phyloP scores from a whole-genome alignment of 2,329 filamentous ascomycete genomes.

The Hypoxylon sp. region DNA sequence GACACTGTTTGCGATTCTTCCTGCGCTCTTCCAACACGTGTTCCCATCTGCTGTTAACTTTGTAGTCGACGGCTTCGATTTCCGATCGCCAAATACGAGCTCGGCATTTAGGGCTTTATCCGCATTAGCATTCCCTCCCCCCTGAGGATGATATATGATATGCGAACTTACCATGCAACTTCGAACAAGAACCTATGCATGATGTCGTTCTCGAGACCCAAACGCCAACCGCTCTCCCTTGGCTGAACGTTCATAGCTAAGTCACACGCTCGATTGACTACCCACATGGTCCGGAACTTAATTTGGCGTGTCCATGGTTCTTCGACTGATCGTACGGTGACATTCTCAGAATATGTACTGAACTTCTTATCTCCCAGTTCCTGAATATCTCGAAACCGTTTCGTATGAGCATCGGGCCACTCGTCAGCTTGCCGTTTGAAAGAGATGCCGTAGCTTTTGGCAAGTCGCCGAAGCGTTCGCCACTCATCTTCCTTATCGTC shows the following conservation, averaged over 20 bases:
- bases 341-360: conserved; percentile 8
- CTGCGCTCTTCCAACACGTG: conserved; percentile 10
- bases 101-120: not conserved
- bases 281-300: conserved; percentile 8
- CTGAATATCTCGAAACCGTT: conserved; percentile 6
- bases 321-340: conserved; percentile 7
- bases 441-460: conserved; percentile 10
- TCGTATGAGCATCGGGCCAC: conserved; percentile 9
- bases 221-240: conserved; percentile 15
- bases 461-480: conserved; percentile 11
- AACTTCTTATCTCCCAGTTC: conserved; percentile 11
- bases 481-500: conserved; percentile 8
- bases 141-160: too few species aligned
- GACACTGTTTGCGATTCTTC: conserved; percentile 12
- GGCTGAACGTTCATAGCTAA: conserved; percentile 11
- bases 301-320: conserved; percentile 16
- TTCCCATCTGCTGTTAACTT: conserved; percentile 3
- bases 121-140: not conserved
- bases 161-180: conserved; percentile 13
- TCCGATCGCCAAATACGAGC: conserved; percentile 13
- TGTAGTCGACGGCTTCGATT: conserved; percentile 8
- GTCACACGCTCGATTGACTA: conserved; percentile 13
- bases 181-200: conserved; percentile 11
- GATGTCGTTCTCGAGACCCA: conserved; percentile 11
- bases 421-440: conserved; percentile 3